Conservation (phyloP, 2,329 filamentous ascomycete genomes). For the Exophiala xenobiotica region DNA sequence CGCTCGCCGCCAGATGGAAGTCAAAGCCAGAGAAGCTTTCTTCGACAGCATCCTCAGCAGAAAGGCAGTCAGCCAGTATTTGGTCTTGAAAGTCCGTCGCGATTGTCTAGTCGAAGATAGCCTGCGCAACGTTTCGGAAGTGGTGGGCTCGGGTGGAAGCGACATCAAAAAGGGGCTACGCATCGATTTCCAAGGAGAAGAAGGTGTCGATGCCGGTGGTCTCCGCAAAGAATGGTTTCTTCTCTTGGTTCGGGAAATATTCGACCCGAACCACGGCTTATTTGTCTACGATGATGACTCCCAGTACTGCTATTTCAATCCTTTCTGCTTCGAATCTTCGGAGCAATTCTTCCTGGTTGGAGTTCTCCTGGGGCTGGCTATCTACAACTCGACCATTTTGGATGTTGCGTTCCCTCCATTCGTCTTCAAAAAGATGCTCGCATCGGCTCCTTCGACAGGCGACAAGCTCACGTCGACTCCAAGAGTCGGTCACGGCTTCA, state of each 20-base stretch:
- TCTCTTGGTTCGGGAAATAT: constrained; percentile 81
- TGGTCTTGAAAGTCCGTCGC: constrained; percentile 73
- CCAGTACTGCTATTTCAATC: constrained; percentile 89
- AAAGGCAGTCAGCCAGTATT: constrained; percentile 71
- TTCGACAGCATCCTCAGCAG: constrained; percentile 82
- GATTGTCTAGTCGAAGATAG: constrained; percentile 65
- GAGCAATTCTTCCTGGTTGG: constrained; percentile 91
- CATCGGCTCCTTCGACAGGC: constrained; percentile 66
- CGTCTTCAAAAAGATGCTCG: constrained; percentile 81
- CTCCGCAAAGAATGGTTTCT: constrained; percentile 94
- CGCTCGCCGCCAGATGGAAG: constrained; percentile 83
- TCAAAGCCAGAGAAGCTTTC: constrained; percentile 83
- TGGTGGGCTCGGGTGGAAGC: constrained; percentile 74
- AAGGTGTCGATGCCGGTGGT: constrained; percentile 87
- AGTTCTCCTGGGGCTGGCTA: constrained; percentile 81
- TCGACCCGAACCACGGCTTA: constrained; percentile 87
- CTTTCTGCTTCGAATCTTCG: constrained; percentile 82
- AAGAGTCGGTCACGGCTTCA: constrained; percentile 65
- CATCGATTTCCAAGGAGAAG: constrained; percentile 83
- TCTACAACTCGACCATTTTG: constrained; percentile 92
- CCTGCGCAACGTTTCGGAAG: constrained; percentile 77
- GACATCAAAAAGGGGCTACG: constrained; percentile 88
- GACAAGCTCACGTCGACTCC: constrained; percentile 57
- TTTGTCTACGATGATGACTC: constrained; percentile 92
- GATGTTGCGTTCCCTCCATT: constrained; percentile 87